These are phyloP conservation scores for Xylaria cubensis DNA, from an alignment of 495 filamentous ascomycete genomes.

Conservation along the genomic window DNA sequence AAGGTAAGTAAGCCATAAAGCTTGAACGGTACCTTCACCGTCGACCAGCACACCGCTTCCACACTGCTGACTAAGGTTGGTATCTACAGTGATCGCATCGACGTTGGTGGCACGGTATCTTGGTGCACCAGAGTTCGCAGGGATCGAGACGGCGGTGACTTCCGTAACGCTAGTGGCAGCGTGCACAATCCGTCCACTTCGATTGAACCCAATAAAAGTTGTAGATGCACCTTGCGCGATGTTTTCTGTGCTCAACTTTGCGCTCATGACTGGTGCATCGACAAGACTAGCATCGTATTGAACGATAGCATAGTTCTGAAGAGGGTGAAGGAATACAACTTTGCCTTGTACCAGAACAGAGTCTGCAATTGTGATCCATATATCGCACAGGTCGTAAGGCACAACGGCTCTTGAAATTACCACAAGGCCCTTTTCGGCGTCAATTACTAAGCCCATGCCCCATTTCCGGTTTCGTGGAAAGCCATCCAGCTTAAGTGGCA, in stretches of 20 bases:
- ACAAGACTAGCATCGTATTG: slow-evolving; percentile 94
- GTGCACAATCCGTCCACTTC: slow-evolving; percentile 90
- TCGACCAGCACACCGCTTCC: slow-evolving; percentile 92
- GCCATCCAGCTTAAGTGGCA: slow-evolving; percentile 95
- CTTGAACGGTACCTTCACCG: slow-evolving; percentile 90
- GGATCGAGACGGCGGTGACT: slow-evolving; percentile 96
- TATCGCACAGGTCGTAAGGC: slow-evolving; percentile 95
- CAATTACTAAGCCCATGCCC: slow-evolving; percentile 93
- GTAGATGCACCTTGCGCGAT: slow-evolving; percentile 91
- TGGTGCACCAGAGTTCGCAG: slow-evolving; percentile 88
- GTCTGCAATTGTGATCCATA: slow-evolving; percentile 92
- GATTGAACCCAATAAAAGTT: slow-evolving; percentile 96
- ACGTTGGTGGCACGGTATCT: slow-evolving; percentile 95
- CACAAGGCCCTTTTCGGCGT: slow-evolving; percentile 93
- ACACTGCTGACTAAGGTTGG: slow-evolving; percentile 85
- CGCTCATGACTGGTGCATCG: slow-evolving; percentile 88
- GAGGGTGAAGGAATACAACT: slow-evolving; percentile 95
- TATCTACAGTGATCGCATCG: slow-evolving; percentile 97
- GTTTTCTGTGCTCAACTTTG: slow-evolving; percentile 76
- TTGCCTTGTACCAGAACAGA: slow-evolving; percentile 93
- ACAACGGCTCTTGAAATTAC: slow-evolving; percentile 92
- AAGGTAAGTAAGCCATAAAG: slow-evolving; percentile 94
- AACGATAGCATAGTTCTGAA: slow-evolving; percentile 96
- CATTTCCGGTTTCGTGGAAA: slow-evolving; percentile 92
- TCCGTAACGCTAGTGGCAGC: slow-evolving; percentile 95